Conservation (phyloP, 495 filamentous ascomycete species). For the Tuber borchii region DNA sequence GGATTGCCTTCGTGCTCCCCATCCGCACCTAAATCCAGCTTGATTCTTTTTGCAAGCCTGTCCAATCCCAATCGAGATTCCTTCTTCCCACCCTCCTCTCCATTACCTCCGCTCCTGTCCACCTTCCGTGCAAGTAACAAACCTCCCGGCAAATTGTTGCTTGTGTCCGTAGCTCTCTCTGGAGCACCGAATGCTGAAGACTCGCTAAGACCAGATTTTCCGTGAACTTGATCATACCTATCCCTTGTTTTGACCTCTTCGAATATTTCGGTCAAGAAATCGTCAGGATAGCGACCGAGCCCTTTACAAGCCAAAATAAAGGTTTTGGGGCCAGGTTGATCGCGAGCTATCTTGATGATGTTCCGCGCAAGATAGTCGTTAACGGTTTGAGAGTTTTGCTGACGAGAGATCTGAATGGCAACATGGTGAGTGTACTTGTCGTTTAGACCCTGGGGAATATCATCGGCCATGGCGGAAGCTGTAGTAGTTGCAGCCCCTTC, state of each 20-base stretch:
- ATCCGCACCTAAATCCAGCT: constrained; percentile 38
- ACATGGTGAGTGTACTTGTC: constrained; percentile 34
- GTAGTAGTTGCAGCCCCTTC: not conserved
- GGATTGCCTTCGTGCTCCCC: constrained; percentile 18
- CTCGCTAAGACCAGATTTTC: constrained; percentile 2
- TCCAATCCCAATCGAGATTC: constrained; percentile 38
- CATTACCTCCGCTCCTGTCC: constrained; percentile 10
- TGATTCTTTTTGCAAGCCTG: constrained; percentile 41
- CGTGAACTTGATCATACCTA: constrained; percentile 30
- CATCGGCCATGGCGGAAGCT: constrained; percentile 23
- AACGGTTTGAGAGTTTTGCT: constrained; percentile 28
- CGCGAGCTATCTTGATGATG: constrained; percentile 40
- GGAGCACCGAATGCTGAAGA: constrained; percentile 10
- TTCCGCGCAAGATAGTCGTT: constrained; percentile 40
- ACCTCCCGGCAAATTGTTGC: constrained; percentile 32
- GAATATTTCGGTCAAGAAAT: constrained; percentile 36
- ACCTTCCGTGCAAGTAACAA: constrained; percentile 25
- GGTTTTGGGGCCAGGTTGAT: constrained; percentile 40
- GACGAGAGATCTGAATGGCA: constrained; percentile 25
- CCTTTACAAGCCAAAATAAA: constrained; percentile 40
- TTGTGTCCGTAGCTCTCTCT: constrained; percentile 13
- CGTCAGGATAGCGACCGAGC: constrained; percentile 38
- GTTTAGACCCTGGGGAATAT: constrained; percentile 37
- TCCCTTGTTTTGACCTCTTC: constrained; percentile 37
- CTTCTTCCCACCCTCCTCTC: constrained; percentile 21